These are phyloP conservation scores for Amniculicola lignicola DNA, from an alignment of 495 filamentous ascomycete species.

Conservation along the genomic window DNA sequence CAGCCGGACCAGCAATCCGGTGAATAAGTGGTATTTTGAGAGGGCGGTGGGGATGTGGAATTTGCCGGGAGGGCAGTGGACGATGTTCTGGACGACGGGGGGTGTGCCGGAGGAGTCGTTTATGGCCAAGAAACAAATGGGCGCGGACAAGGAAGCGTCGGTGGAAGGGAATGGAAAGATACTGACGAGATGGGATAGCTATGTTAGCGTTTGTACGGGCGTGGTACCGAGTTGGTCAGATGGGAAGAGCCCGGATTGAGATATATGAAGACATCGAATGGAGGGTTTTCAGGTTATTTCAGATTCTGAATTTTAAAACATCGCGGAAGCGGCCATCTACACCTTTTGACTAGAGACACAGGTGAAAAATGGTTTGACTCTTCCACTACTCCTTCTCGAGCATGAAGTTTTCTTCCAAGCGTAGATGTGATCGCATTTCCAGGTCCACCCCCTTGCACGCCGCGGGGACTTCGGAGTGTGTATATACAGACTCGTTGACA, in stretches of 20 bases:
- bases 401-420: no score
- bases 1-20: constrained; percentile 44
- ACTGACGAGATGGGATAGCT: constrained; percentile 64
- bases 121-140: neutral
- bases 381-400: no score
- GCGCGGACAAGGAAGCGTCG: constrained; percentile 35
- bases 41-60: constrained; percentile 78
- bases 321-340: no score
- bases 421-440: no score
- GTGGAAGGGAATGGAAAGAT: constrained; percentile 36
- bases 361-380: no score
- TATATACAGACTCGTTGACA: no score
- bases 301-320: no score
- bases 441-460: no score
- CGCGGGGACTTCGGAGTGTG: no score
- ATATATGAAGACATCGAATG: no score
- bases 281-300: no score
- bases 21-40: constrained; percentile 71
- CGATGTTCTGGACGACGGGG: constrained; percentile 96
- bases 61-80: constrained; percentile 74
- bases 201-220: constrained; percentile 74
- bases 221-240: constrained; percentile 85
- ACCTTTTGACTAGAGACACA: no score
- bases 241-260: constrained; percentile 50
- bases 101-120: constrained; percentile 43